Percentiles rank a stretch among this genome's conserved stretches.
Conservation (phyloP, 192 early-diverging fungal genomes). For the Allomyces javanicus region DNA sequence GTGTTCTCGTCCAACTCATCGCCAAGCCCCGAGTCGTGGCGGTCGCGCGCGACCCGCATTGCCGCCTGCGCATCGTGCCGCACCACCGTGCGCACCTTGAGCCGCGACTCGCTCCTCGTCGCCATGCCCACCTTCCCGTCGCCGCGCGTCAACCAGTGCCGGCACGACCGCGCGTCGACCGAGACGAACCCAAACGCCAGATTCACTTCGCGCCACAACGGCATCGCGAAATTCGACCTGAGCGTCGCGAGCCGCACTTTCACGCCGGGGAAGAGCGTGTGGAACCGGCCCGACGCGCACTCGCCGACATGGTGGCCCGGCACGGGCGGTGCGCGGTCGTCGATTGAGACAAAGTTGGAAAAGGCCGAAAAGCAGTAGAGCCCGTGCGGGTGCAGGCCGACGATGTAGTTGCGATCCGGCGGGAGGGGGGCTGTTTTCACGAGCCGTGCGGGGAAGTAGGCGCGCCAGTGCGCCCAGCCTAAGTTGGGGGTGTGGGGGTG, state of each 20-base stretch:
- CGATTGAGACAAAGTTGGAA: slow-evolving; percentile 4
- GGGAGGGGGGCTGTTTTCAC: slow-evolving; percentile 12
- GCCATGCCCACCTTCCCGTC: background rate
- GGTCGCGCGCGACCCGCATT: too few relatives aligned
- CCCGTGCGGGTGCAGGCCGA: slow-evolving; percentile 7
- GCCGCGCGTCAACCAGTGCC: background rate
- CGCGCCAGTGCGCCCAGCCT: slow-evolving; percentile 3
- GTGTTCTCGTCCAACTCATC: too few relatives aligned
- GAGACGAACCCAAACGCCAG: background rate
- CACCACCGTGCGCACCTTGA: too few relatives aligned
- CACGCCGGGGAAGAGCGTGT: slow-evolving; percentile 7
- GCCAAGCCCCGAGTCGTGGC: too few relatives aligned
- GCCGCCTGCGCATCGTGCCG: too few relatives aligned
- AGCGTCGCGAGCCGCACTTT: slow-evolving; percentile 10
- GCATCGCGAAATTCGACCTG: slow-evolving; percentile 14
- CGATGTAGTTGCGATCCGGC: slow-evolving; percentile 11
- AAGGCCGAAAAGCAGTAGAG: slow-evolving; percentile 1
- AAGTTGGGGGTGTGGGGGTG: too few relatives aligned
- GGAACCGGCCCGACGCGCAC: slow-evolving; percentile 1
- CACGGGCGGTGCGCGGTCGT: slow-evolving; percentile 3
- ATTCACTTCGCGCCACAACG: slow-evolving; percentile 6
- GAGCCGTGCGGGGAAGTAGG: slow-evolving; percentile 12
- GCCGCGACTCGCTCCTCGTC: too few relatives aligned
- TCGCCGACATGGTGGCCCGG: slow-evolving; percentile 6
- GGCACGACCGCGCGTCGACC: background rate